Evolutionary conservation across 352 stramenopile species (phyloP).

Genomic region (Pythium phragmitis): DNA sequence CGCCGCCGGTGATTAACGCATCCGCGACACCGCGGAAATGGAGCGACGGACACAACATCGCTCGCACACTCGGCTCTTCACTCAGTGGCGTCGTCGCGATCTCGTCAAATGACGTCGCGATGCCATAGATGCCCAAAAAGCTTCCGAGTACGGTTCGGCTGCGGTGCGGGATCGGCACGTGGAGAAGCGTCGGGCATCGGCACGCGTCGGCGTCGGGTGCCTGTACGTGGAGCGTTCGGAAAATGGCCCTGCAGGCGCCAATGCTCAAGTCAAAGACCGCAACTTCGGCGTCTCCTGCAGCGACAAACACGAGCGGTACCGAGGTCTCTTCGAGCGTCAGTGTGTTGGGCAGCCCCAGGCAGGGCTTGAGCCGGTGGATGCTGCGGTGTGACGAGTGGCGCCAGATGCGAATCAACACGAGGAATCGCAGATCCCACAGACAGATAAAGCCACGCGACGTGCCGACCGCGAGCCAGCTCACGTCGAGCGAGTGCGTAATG

Average conservation of each 20-base stretch:
- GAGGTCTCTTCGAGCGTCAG: conserved; percentile 66
- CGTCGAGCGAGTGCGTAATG: conserved; percentile 94
- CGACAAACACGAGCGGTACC: conserved; percentile 93
- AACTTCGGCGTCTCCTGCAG: conserved; percentile 92
- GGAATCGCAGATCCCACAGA: conserved; percentile 96
- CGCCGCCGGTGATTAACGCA: conserved; percentile 92
- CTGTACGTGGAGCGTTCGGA: conserved; percentile 85
- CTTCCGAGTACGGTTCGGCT: conserved; percentile 70
- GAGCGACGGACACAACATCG: conserved; percentile 86
- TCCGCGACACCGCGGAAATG: conserved; percentile 82
- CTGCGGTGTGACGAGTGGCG: conserved; percentile 90
- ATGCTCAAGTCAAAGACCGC: conserved; percentile 87
- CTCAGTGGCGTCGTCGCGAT: conserved; percentile 69
- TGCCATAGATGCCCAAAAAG: conserved; percentile 80
- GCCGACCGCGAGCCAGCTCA: conserved; percentile 93
- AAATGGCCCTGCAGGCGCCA: conserved; percentile 90
- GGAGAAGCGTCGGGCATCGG: conserved; percentile 67
- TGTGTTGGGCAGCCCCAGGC: conserved; percentile 76
- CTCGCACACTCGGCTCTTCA: conserved; percentile 83
- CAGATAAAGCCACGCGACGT: conserved; percentile 94
- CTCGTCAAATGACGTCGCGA: conserved; percentile 80
- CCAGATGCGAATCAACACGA: conserved; percentile 95
- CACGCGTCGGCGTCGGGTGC: conserved; percentile 75
- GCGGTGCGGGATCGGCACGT: conserved; percentile 74
- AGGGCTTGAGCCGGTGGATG: conserved; percentile 90